Evolutionary conservation across 2,329 filamentous ascomycete species (phyloP), one percentile per base, ranked within the genome.

Genomic region (Pseudopyricularia javanii): DNA sequence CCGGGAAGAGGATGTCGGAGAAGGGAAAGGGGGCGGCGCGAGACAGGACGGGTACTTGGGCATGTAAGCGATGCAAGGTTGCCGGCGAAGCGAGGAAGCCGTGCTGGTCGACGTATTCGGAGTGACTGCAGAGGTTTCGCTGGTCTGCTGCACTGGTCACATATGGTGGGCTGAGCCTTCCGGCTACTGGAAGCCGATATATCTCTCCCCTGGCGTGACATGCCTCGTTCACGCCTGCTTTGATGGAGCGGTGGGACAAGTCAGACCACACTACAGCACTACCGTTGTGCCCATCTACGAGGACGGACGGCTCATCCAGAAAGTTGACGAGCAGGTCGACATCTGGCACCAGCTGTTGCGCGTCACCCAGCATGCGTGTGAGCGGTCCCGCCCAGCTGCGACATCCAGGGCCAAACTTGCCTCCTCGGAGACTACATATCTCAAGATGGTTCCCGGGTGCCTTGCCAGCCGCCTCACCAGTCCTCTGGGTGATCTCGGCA

Each of bases 21-120:
- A 56, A 54, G 33, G 54, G 54, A 24, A 50, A 49, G 12, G 54
- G 53, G 2, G 54, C 50, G 1, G 53, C 50, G n/a, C 28, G 47
- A 1, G 75, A 73, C 0, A 80, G 63, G 0, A 79, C 60, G 0
- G 76, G 77, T 0, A 75, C 66, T 1, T 65, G 30, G 0, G 66
- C 68, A 32, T 71, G 57, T 0, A 73, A 66, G 0, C 73, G 56
- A 0, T 57, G 60, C n/a, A 76, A 68, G 0, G 71, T 70, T 2
- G 67, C 61, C 0, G 75, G 75, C 6, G 65, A 66, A 5, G 67
- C 63, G 30, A 75, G 62, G 7, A 78, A 61, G 5, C 74, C 76
- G 54, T 80, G 71, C 54, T 67, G 60, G 11, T 58, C 37, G 4
- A 58, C 57, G 55, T 74, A 74, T 24, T 75, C 69, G 0, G 69